phyloP scores from a whole-genome alignment of 345 rosid genomes.

The Sapria himalayana region DNA sequence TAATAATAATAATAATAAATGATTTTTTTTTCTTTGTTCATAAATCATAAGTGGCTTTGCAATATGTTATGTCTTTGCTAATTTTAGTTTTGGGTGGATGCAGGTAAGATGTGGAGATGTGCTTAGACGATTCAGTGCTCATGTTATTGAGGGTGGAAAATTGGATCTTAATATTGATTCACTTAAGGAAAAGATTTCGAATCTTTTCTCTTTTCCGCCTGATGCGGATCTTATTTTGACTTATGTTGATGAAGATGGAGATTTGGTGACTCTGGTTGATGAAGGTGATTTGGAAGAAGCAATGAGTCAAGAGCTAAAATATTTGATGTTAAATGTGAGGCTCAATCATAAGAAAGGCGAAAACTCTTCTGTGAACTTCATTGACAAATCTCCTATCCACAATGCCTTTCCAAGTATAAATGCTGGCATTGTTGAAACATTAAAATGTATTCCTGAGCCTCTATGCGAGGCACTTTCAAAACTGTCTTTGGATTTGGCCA shows the following conservation, averaged over 20 bases:
- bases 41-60: too few relatives aligned
- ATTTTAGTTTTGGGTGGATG: too few relatives aligned
- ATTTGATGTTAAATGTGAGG: constrained; percentile 39
- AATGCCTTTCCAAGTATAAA: constrained; percentile 20
- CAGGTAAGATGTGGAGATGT: constrained; percentile 62
- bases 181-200: constrained; percentile 37
- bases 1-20: too few relatives aligned
- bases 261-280: constrained; percentile 53
- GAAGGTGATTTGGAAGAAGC: constrained; percentile 57
- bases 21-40: too few relatives aligned
- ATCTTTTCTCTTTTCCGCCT: constrained; percentile 35
- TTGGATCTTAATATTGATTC: constrained; percentile 49
- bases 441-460: constrained; percentile 48
- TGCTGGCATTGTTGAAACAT: constrained; percentile 22
- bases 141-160: constrained; percentile 21
- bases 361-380: constrained; percentile 19
- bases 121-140: constrained; percentile 64
- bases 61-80: too few relatives aligned
- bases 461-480: constrained; percentile 27
- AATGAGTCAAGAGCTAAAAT: constrained; percentile 49
- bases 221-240: constrained; percentile 38
- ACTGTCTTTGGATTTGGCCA: constrained; percentile 32
- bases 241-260: constrained; percentile 84
- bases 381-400: constrained; percentile 30
- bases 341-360: constrained; percentile 14